Base-by-base conservation (phyloP, 2,329 filamentous ascomycete species). In the Fusarium luffae region DNA sequence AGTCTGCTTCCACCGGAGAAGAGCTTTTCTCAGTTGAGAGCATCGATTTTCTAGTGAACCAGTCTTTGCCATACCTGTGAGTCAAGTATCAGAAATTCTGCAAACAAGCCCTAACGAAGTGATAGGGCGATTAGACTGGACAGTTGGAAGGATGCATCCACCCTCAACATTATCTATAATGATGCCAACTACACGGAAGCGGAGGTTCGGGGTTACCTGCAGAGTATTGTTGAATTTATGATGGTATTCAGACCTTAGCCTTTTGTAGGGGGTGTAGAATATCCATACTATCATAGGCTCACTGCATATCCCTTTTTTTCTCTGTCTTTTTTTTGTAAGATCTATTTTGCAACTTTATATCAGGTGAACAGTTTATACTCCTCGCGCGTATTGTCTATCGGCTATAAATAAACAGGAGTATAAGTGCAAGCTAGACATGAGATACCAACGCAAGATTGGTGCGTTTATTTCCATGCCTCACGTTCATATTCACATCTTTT, bases 61-160 rank as follows among this genome's bases (percentile, higher is more conserved):
- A 50, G 30, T 50, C 47, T 25, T 19, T 50, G 13, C 47, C 47
- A n/a, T 50, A 50, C 6, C 47, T 50, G 47, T 50, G 13, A 6
- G 47, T 37, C 12, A 9, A 7, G 3, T 2, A n/a, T 16, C 13
- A 4, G 5, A 18, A 18, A 4, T 11, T n/a, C 12, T n/a, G 2
- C 2, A 1, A 10, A 21, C 9, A 13, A n/a, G 13, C 1, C 5
- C 4, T 50, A 14, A 50, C 21, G 9, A 34, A 4, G 1, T 5
- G 3, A 9, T 1, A 50, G 47, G 47, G 47, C 47, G 7, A 7
- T 50, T 6, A 21, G 47, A 3, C 19, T 50, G 7, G 47, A 50
- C 3, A 50, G 47, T 7, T 50, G 47, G 47, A 50, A 21, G 30
- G 47, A 50, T 5, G 47, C 47, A 18, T 50, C 47, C 8, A 25